These are phyloP conservation scores for Babesia bovis DNA, from an alignment of 169 alveolate genomes.

Conservation along the genomic window DNA sequence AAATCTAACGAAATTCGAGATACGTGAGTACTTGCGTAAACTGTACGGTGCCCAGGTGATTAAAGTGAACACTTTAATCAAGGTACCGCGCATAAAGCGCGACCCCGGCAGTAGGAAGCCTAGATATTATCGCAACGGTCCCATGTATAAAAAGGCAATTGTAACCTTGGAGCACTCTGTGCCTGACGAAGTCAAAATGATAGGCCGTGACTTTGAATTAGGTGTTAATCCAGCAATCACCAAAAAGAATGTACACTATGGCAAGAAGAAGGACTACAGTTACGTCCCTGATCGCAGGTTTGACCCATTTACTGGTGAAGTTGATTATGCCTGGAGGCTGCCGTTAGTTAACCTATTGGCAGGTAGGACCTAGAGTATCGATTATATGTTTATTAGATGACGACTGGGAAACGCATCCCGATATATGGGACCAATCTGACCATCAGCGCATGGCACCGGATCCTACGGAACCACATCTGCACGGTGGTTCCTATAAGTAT, in stretches of 20 bases:
- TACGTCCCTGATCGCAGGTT: conserved; percentile 51
- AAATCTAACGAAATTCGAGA: conserved; percentile 83
- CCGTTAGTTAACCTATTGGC: conserved; percentile 76
- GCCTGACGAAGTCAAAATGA: conserved; percentile 86
- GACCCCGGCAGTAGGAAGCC: conserved; percentile 69
- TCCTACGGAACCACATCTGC: conserved; percentile 63
- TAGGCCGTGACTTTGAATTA: conserved; percentile 74
- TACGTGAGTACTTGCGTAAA: conserved; percentile 82
- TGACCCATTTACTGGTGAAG: conserved; percentile 61
- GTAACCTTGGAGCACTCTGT: conserved; percentile 82
- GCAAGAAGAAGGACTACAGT: conserved; percentile 70
- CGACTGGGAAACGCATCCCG: conserved; percentile 67
- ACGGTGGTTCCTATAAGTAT: conserved; percentile 50
- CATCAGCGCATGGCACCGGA: conserved; percentile 63
- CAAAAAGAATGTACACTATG: conserved; percentile 78
- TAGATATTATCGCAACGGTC: conserved; percentile 81
- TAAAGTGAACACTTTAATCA: conserved; percentile 81
- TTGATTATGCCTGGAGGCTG: conserved; percentile 70
- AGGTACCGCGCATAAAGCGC: conserved; percentile 78
- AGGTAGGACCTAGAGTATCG: conserved; percentile 56
- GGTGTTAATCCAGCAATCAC: conserved; percentile 82
- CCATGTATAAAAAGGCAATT: conserved; percentile 85
- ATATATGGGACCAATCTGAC: conserved; percentile 29
- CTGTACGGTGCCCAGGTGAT: conserved; percentile 82
- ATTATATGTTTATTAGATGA: conserved; percentile 36